A percentile compares a stretch with the other conserved stretches of the same genome.
These are phyloP conservation scores for Fusarium sp. DNA, from an alignment of 2,329 filamentous ascomycete genomes.

Conservation along the genomic window DNA sequence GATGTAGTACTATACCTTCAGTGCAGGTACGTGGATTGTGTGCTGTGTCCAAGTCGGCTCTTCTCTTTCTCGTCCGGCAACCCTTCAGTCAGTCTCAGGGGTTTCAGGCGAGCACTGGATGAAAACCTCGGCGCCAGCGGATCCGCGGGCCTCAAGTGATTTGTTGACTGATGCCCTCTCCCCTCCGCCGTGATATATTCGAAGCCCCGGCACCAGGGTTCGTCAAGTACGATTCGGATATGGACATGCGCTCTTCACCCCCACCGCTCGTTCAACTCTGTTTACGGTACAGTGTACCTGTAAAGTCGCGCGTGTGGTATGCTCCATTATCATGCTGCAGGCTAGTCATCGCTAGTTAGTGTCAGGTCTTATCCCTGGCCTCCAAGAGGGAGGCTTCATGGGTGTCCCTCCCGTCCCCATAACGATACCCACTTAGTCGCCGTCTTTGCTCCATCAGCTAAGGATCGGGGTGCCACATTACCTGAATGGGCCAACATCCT, in stretches of 20 bases:
- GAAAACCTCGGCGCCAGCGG: constrained; percentile 27
- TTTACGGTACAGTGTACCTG: constrained; percentile 24
- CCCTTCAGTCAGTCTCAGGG: constrained; percentile 38
- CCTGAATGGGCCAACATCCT: constrained; percentile 26
- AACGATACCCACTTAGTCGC: constrained; percentile 33
- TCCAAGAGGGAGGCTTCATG: constrained; percentile 27
- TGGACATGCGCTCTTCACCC: constrained; percentile 18
- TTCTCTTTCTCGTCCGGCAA: constrained; percentile 5
- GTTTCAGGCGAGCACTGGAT: constrained; percentile 27
- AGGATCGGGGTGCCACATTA: constrained; percentile 22
- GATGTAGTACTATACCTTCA: constrained; percentile 2
- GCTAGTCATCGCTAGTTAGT: constrained; percentile 18
- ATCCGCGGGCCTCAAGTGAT: constrained; percentile 26
- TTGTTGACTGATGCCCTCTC: constrained; percentile 13
- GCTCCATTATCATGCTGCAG: constrained; percentile 13
- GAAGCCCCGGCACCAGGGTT: background rate
- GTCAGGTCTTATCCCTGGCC: constrained; percentile 24
- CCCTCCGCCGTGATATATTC: constrained; percentile 6
- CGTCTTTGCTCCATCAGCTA: constrained; percentile 34
- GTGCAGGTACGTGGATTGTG: background rate
- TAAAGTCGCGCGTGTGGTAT: constrained; percentile 28
- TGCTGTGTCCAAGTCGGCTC: background rate
- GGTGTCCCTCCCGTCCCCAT: constrained; percentile 34
- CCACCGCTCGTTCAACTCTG: constrained; percentile 27
- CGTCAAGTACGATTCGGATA: constrained; percentile 21